Evolutionary conservation across 495 filamentous ascomycete species (phyloP).

Genomic region (Podospora tetraspora): DNA sequence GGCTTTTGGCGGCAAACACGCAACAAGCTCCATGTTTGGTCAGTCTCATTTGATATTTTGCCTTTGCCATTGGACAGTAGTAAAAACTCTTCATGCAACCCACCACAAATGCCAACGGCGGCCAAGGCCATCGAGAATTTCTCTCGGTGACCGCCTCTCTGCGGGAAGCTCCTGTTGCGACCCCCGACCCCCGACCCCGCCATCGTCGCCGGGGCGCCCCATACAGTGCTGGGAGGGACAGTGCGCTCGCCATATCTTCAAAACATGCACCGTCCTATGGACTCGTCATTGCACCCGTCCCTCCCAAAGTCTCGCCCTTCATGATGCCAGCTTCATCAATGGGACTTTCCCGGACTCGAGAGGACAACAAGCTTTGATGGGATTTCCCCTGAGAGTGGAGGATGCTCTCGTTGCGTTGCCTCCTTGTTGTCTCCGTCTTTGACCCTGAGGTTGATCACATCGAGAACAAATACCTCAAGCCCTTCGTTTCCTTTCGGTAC

Average conservation of each 20-base stretch:
- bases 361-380: not conserved
- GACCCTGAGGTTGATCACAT: not conserved
- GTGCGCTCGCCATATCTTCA: not conserved
- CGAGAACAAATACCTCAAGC: conserved; percentile 13
- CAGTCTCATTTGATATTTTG: not conserved
- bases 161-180: not conserved
- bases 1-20: not conserved
- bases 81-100: conserved; percentile 8
- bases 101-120: conserved; percentile 13
- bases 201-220: not conserved
- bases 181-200: not conserved
- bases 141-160: conserved; percentile 24
- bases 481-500: not conserved
- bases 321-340: not conserved
- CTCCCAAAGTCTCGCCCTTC: not conserved
- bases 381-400: not conserved
- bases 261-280: not conserved
- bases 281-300: not conserved
- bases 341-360: not conserved
- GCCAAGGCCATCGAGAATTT: conserved; percentile 6
- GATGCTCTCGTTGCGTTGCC: not conserved
- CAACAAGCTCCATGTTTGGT: not conserved
- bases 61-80: not conserved
- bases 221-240: not conserved
- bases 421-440: not conserved